phyloP scores from a whole-genome alignment of 2,329 filamentous ascomycete species.

The Nannizziopsis barbatae region DNA sequence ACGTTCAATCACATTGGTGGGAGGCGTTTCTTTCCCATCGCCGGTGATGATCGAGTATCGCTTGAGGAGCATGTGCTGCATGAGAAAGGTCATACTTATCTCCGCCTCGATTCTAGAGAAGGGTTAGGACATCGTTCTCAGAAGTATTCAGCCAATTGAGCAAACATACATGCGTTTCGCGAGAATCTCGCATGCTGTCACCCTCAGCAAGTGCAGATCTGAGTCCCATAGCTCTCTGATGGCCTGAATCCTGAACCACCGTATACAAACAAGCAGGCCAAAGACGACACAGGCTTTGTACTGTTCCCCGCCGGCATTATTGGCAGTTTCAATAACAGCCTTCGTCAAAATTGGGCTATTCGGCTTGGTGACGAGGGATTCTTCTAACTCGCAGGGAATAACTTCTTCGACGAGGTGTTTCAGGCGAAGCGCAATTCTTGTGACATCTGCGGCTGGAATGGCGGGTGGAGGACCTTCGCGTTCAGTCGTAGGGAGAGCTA shows the following conservation, averaged over 20 bases:
- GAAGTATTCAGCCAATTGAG: background rate
- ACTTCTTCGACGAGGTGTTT: slow-evolving; percentile 84
- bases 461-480: slow-evolving; percentile 45
- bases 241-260: slow-evolving; percentile 72
- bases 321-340: slow-evolving; percentile 68
- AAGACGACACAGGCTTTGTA: slow-evolving; percentile 72
- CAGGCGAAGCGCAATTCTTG: slow-evolving; percentile 76
- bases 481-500: slow-evolving; percentile 35
- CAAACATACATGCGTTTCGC: slow-evolving; percentile 56
- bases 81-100: slow-evolving; percentile 63
- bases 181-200: slow-evolving; percentile 77
- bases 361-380: slow-evolving; percentile 59
- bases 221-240: slow-evolving; percentile 81
- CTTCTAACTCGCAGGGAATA: slow-evolving; percentile 79
- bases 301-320: slow-evolving; percentile 65
- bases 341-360: slow-evolving; percentile 78
- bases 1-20: slow-evolving; percentile 82
- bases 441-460: slow-evolving; percentile 68
- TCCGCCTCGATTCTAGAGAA: slow-evolving; percentile 64
- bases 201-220: slow-evolving; percentile 66
- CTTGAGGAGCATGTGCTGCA: slow-evolving; percentile 73
- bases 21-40: slow-evolving; percentile 58
- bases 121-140: background rate
- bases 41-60: slow-evolving; percentile 67
- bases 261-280: slow-evolving; percentile 61